Base-by-base conservation (phyloP, 148 eudicot species). In the Bassia scoparia region DNA sequence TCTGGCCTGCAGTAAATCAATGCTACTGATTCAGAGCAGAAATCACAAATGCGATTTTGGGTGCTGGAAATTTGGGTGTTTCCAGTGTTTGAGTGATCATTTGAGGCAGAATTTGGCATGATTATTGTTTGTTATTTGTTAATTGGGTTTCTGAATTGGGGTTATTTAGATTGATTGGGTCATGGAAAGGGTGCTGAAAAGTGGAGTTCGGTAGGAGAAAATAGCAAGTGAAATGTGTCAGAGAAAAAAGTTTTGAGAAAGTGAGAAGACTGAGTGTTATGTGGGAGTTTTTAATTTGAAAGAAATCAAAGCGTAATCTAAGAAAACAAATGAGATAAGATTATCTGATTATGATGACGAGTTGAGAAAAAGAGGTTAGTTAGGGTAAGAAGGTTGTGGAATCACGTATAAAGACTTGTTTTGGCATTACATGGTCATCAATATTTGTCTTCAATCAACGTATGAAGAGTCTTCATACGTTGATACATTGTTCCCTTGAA, bases 1-100 rank as follows among this genome's bases (percentile, higher is more conserved):
- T 92, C 97, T n/a, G 97, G 93, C 69, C 87, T 74, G 77, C 97
- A 92, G 83, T 87, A 90, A 7, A 92, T 48, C 1, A 90, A 46
- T 2, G 97, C 92, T 0, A 68, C 72, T 2, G 86, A 65, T 56
- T 86, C 72, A 9, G 72, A 30, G 75, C 97, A 92, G 76, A 88
- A 87, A 68, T 90, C 97, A 72, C 97, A 92, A 2, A 84, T 61
- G 0, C 89, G 87, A 30, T 63, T 78, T 54, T 61, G 74, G 75
- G 74, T 65, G 4, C 27, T 53, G 55, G 34, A 7, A 8, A 43
- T 61, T 16, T 21, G n/a, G n/a, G n/a, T n/a, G n/a, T n/a, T 13
- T 1, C 38, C n/a, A 21, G 63, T 49, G 44, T 61, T 16, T 26
- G 29, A 13, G 35, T 55, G 50, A 18, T 9, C 41, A 61, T 71